phyloP scores from a whole-genome alignment of 345 rosid genomes.

The Corchorus olitorius region DNA sequence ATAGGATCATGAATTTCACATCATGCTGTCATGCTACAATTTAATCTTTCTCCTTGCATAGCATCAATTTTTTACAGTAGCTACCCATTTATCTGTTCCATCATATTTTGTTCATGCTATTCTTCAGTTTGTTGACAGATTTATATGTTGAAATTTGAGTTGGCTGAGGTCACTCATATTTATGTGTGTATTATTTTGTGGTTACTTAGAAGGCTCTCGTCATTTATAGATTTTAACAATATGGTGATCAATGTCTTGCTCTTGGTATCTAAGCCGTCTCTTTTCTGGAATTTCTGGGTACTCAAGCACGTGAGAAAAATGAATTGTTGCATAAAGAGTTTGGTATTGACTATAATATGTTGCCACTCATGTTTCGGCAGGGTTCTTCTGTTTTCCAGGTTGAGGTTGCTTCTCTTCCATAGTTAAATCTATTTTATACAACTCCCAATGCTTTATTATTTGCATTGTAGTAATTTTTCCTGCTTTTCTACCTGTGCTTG shows the following conservation, averaged over 20 bases:
- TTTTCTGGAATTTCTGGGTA: conserved; percentile 52
- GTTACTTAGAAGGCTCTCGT: neutral
- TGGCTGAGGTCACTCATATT: neutral
- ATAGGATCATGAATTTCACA: neutral
- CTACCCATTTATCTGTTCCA: neutral
- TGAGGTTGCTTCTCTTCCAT: conserved; percentile 31
- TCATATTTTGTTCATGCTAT: neutral
- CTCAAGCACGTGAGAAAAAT: conserved; percentile 79
- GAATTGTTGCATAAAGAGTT: conserved; percentile 63
- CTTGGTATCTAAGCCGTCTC: neutral
- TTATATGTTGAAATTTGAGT: neutral
- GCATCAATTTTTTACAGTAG: neutral
- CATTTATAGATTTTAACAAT: neutral
- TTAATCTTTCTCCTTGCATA: neutral
- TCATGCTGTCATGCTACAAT: neutral
- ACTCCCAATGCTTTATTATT: neutral
- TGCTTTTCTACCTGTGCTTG: too few species aligned
- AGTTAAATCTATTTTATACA: neutral
- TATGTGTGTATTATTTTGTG: neutral
- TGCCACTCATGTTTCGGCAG: conserved; percentile 66
- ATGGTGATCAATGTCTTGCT: neutral
- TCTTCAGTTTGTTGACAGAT: conserved; percentile 11
- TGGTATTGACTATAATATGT: conserved; percentile 60
- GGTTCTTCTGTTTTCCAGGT: conserved; percentile 70
- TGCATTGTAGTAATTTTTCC: neutral